Conservation (phyloP, 1,284 basidiomycete genomes). For the Cryptococcus sp. region DNA sequence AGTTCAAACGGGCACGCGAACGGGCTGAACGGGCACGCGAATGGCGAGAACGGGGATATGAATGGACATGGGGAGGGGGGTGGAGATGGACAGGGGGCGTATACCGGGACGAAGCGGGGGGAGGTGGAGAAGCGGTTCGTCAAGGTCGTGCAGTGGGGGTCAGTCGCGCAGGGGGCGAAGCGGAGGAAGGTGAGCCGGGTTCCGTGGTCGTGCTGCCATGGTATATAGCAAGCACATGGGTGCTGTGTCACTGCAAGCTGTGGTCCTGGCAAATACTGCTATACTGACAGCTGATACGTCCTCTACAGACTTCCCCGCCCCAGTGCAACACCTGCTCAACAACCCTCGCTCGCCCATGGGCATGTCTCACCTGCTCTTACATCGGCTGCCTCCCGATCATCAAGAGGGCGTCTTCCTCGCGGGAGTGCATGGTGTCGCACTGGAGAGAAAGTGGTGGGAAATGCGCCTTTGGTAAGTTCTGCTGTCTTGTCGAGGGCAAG, state of each 20-base stretch:
- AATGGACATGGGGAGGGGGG: background rate
- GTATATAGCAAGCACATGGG: too few species aligned
- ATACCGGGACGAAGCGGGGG: background rate
- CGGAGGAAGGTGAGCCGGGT: conserved; percentile 32
- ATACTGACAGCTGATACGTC: conserved; percentile 22
- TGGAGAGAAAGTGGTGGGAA: conserved; percentile 44
- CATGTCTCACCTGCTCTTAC: conserved; percentile 72
- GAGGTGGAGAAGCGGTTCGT: conserved; percentile 27
- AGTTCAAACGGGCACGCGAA: background rate
- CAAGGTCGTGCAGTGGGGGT: conserved; percentile 37
- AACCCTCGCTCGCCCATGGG: conserved; percentile 66
- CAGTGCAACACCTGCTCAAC: conserved; percentile 63
- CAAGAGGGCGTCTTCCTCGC: conserved; percentile 8
- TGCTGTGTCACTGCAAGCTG: too few species aligned
- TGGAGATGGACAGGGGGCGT: background rate
- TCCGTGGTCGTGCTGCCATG: background rate
- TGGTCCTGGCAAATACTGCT: too few species aligned
- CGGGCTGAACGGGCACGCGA: background rate
- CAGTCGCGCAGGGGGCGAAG: conserved; percentile 34
- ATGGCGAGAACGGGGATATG: background rate
- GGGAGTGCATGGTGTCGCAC: conserved; percentile 31
- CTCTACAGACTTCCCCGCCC: conserved; percentile 53
- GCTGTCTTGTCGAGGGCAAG: background rate
- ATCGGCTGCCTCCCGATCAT: conserved; percentile 64
- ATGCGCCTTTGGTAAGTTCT: conserved; percentile 65